Conservation (phyloP, 805 yeast genomes). For the Saccharomycopsis sp. region DNA sequence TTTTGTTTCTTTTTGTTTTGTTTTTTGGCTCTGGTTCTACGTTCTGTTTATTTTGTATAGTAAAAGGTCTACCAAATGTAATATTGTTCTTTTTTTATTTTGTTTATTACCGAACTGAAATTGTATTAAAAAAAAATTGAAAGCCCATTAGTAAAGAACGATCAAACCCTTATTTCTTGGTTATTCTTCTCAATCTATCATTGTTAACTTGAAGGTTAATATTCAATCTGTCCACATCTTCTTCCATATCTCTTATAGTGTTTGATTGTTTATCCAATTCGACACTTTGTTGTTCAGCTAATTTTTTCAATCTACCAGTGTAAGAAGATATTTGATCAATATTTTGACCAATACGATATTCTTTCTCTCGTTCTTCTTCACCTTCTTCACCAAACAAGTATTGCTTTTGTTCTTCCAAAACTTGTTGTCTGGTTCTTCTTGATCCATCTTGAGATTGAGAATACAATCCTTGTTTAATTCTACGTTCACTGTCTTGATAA, state of each 20-base stretch:
- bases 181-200: conserved; percentile 11
- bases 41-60: no score
- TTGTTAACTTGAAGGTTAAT: conserved; percentile 68
- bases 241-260: conserved; percentile 69
- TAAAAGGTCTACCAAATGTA: no score
- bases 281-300: conserved; percentile 65
- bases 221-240: conserved; percentile 78
- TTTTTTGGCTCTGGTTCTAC: no score
- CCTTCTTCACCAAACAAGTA: conserved; percentile 79
- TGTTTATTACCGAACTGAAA: no score
- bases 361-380: conserved; percentile 89
- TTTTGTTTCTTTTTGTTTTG: no score
- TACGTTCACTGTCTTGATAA: conserved; percentile 57
- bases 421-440: conserved; percentile 32
- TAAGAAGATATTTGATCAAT: conserved; percentile 68
- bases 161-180: background rate
- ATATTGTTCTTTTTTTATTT: no score
- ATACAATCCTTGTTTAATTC: conserved; percentile 56
- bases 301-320: conserved; percentile 60
- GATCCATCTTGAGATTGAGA: conserved; percentile 32
- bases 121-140: no score
- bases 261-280: conserved; percentile 76
- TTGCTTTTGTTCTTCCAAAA: conserved; percentile 46
- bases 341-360: conserved; percentile 77
- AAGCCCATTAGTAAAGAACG: background rate